Evolutionary conservation across 2,329 filamentous ascomycete genomes (phyloP).

Genomic region (Fusarium heterosporum): DNA sequence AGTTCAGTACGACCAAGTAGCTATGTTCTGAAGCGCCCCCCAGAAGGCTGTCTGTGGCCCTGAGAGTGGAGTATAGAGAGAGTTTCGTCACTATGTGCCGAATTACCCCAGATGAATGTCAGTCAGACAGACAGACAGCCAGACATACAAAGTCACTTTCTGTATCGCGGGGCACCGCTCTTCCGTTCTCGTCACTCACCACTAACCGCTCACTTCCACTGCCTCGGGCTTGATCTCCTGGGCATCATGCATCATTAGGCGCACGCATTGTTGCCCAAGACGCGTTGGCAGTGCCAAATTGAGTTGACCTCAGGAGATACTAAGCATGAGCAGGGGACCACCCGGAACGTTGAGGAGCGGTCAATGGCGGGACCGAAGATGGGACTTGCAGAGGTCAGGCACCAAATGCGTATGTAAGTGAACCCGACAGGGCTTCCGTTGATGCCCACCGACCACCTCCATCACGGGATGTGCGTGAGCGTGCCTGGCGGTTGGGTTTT

Average conservation of each 20-base stretch:
- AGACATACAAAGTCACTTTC: conserved; percentile 19
- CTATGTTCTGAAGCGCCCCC: not conserved
- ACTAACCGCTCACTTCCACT: conserved; percentile 15
- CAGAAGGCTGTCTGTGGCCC: conserved; percentile 27
- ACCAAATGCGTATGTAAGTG: conserved; percentile 46
- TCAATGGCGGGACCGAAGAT: conserved; percentile 46
- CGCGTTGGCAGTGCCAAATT: conserved; percentile 47
- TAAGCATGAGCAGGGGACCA: conserved; percentile 50
- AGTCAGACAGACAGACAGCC: conserved; percentile 11
- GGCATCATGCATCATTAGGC: conserved; percentile 51
- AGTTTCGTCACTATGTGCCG: conserved; percentile 10
- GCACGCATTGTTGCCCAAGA: conserved; percentile 52
- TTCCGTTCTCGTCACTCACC: not conserved
- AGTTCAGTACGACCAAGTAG: not conserved
- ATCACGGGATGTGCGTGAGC: conserved; percentile 29
- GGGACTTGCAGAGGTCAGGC: conserved; percentile 44
- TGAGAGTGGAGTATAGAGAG: conserved; percentile 22
- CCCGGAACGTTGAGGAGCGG: conserved; percentile 51
- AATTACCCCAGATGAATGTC: conserved; percentile 48
- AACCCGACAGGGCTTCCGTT: conserved; percentile 46
- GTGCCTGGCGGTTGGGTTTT: conserved; percentile 33
- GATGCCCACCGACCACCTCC: conserved; percentile 47
- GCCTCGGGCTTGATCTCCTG: conserved; percentile 39
- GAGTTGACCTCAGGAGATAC: conserved; percentile 45
- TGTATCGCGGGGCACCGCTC: conserved; percentile 35